A percentile compares a stretch with the other conserved stretches of the same genome.
Conservation (phyloP, 768 basidiomycete genomes). For the Suillus paluster region DNA sequence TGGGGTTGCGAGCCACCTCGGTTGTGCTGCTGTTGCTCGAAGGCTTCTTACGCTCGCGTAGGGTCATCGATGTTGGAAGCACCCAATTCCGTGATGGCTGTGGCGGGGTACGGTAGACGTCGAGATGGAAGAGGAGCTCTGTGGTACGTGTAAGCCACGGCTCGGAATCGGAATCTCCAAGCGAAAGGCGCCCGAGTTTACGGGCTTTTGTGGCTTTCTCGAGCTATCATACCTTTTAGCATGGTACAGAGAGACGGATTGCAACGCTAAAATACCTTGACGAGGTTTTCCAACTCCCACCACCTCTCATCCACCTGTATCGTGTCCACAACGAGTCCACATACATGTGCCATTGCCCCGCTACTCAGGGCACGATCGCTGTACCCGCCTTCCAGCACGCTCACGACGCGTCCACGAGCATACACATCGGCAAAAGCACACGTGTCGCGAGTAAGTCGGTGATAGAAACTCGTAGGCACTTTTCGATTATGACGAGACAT, state of each 20-base stretch:
- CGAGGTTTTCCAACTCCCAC: constrained; percentile 69
- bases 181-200: constrained; percentile 47
- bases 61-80: constrained; percentile 46
- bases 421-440: constrained; percentile 64
- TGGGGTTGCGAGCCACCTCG: constrained; percentile 17
- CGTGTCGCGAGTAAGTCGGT: constrained; percentile 79
- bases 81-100: constrained; percentile 16
- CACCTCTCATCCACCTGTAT: constrained; percentile 49
- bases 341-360: constrained; percentile 81
- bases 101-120: constrained; percentile 11
- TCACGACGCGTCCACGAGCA: constrained; percentile 73
- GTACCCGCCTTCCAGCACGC: constrained; percentile 95
- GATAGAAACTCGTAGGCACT: constrained; percentile 85
- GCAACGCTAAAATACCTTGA: constrained; percentile 47
- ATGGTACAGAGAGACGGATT: background rate
- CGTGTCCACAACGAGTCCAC: constrained; percentile 54
- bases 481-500: constrained; percentile 95
- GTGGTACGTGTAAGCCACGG: constrained; percentile 65
- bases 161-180: constrained; percentile 38
- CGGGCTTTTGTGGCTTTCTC: constrained; percentile 69
- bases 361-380: constrained; percentile 87
- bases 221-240: constrained; percentile 44
- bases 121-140: constrained; percentile 22
- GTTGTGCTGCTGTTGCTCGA: constrained; percentile 14
- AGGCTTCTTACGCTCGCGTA: constrained; percentile 53